Conservation (phyloP, 164 flowering plant species). For the Magnolia officinalis region DNA sequence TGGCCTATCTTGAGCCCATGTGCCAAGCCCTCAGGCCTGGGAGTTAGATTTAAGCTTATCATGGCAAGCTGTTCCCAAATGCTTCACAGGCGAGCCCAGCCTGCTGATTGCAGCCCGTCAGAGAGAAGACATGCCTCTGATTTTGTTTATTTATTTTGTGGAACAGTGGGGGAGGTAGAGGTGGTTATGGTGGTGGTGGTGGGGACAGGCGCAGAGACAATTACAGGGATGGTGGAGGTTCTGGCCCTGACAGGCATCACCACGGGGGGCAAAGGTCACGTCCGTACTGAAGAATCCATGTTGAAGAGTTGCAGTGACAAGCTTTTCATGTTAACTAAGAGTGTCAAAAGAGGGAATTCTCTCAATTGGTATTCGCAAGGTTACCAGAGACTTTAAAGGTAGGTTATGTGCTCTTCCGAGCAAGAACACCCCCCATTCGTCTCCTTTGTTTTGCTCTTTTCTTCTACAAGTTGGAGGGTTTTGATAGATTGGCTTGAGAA, state of each 20-base stretch:
- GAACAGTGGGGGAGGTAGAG: constrained; percentile 80
- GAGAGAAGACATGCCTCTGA: background rate
- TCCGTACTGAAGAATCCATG: constrained; percentile 55
- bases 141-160: constrained; percentile 10
- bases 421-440: constrained; percentile 18
- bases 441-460: background rate
- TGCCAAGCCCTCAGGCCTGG: background rate
- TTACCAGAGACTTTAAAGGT: constrained; percentile 31
- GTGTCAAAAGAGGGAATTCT: constrained; percentile 25
- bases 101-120: background rate
- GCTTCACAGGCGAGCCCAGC: background rate
- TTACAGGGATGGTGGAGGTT: constrained; percentile 62
- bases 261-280: constrained; percentile 88
- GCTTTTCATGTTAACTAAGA: constrained; percentile 50
- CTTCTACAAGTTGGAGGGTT: constrained; percentile 23
- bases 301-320: constrained; percentile 8
- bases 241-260: constrained; percentile 85
- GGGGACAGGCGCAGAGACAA: constrained; percentile 75
- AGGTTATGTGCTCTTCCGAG: constrained; percentile 36
- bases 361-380: constrained; percentile 18
- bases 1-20: too few species aligned
- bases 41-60: background rate
- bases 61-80: background rate
- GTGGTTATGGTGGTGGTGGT: constrained; percentile 78
- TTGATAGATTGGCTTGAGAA: constrained; percentile 25